phyloP scores from a whole-genome alignment of 192 early-diverging fungal species.

The Backusella parvicylindrica region DNA sequence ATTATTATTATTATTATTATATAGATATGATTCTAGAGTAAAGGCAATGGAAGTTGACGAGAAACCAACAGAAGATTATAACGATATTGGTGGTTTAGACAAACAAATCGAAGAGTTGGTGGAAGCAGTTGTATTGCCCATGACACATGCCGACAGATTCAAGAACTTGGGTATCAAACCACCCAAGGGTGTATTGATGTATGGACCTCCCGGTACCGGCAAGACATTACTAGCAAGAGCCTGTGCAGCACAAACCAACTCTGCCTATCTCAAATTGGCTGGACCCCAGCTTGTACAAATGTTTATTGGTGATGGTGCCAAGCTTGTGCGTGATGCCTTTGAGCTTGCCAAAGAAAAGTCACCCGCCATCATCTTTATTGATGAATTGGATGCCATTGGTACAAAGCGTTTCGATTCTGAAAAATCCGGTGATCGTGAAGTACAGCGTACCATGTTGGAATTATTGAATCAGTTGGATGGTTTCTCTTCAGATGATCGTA shows the following conservation, averaged over 20 bases:
- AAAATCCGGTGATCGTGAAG: constrained; percentile 97
- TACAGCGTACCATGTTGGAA: constrained; percentile 99
- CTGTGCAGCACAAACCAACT: constrained; percentile 96
- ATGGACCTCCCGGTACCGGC: constrained; percentile 82
- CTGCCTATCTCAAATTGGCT: constrained; percentile 93
- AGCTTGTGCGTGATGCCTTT: constrained; percentile 97
- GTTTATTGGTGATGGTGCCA: constrained; percentile 98
- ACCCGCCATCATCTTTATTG: constrained; percentile 98
- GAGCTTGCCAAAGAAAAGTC: constrained; percentile 96
- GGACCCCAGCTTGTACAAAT: constrained; percentile 97
- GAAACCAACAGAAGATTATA: constrained; percentile 97
- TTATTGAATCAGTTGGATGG: constrained; percentile 97
- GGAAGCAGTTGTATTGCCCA: constrained; percentile 83
- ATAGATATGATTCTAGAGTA: constrained; percentile 91
- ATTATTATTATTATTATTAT: not conserved
- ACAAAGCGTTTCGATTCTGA: constrained; percentile 99
- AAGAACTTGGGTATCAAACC: constrained; percentile 86
- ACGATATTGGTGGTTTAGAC: constrained; percentile 88
- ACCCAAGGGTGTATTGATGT: constrained; percentile 83
- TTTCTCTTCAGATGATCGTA: constrained; percentile 90
- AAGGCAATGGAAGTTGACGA: constrained; percentile 99
- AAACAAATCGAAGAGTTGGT: constrained; percentile 88
- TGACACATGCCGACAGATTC: constrained; percentile 83
- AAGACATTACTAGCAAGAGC: constrained; percentile 95
- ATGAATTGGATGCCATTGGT: constrained; percentile 97